Percentiles rank a stretch among this genome's conserved stretches.
phyloP scores from a whole-genome alignment of 2,329 filamentous ascomycete genomes.

The Emericellopsis cladophorae region DNA sequence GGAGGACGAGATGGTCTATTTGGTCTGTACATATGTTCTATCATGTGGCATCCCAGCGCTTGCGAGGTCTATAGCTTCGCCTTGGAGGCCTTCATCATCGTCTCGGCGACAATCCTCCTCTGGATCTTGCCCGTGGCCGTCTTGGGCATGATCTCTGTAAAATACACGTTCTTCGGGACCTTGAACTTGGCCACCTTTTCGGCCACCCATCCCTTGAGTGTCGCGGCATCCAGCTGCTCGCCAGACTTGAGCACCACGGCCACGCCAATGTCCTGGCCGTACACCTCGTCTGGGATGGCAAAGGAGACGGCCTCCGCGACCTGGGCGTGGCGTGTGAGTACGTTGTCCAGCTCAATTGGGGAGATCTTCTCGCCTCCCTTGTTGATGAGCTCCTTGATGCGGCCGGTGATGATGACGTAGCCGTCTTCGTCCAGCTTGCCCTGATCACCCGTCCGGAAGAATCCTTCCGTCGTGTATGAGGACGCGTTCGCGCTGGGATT shows the following conservation, averaged over 20 bases:
- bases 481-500: slow-evolving; percentile 64
- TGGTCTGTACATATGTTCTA: neutral
- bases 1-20: neutral
- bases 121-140: slow-evolving; percentile 89
- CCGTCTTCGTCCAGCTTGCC: slow-evolving; percentile 69
- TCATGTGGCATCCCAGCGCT: neutral
- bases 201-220: slow-evolving; percentile 55
- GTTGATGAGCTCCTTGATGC: slow-evolving; percentile 88
- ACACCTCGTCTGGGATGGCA: slow-evolving; percentile 69
- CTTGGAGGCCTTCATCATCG: slow-evolving; percentile 59
- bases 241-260: slow-evolving; percentile 63
- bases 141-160: slow-evolving; percentile 77
- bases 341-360: slow-evolving; percentile 79
- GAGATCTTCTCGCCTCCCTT: slow-evolving; percentile 85
- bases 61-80: slow-evolving; percentile 33
- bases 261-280: slow-evolving; percentile 70
- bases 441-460: slow-evolving; percentile 82
- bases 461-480: slow-evolving; percentile 62
- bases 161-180: slow-evolving; percentile 71
- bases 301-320: slow-evolving; percentile 74
- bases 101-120: slow-evolving; percentile 72
- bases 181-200: slow-evolving; percentile 73
- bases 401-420: slow-evolving; percentile 77
- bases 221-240: slow-evolving; percentile 39
- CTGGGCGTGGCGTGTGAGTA: slow-evolving; percentile 58